phyloP scores from a whole-genome alignment of 768 basidiomycete genomes.

The Pluteus cervinus region DNA sequence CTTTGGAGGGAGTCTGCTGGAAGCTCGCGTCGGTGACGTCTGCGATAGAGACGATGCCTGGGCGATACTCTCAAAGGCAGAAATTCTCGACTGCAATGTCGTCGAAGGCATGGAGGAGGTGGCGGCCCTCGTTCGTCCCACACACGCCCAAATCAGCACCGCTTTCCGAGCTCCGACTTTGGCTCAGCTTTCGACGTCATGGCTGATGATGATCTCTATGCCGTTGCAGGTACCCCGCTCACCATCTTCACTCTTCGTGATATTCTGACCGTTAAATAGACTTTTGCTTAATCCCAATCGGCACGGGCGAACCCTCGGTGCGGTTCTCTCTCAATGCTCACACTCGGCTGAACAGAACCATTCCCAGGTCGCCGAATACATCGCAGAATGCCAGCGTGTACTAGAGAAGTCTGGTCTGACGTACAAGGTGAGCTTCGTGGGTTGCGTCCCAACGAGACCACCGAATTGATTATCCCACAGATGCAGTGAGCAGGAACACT shows the following conservation, averaged over 20 bases:
- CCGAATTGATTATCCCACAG: slow-evolving; percentile 25
- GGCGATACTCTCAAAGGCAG: slow-evolving; percentile 56
- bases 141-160: slow-evolving; percentile 5
- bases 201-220: slow-evolving; percentile 74
- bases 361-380: slow-evolving; percentile 63
- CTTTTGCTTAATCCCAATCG: slow-evolving; percentile 86
- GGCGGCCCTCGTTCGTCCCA: slow-evolving; percentile 9
- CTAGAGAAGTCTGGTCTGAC: slow-evolving; percentile 79
- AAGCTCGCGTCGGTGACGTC: too few species aligned
- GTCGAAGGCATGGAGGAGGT: slow-evolving; percentile 31
- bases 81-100: slow-evolving; percentile 52
- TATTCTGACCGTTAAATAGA: slow-evolving; percentile 35
- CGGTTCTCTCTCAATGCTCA: slow-evolving; percentile 10
- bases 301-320: slow-evolving; percentile 69
- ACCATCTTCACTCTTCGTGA: not conserved
- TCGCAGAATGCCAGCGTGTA: slow-evolving; percentile 78
- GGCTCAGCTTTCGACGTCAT: not conserved
- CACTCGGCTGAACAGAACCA: not conserved
- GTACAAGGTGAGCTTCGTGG: slow-evolving; percentile 51
- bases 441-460: slow-evolving; percentile 3
- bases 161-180: not conserved
- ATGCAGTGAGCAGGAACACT: slow-evolving; percentile 52
- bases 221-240: slow-evolving; percentile 55
- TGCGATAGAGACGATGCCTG: slow-evolving; percentile 16
- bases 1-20: slow-evolving; percentile 11